These are phyloP conservation scores for Candida berthetii DNA, from an alignment of 805 yeast genomes.

Conservation along the genomic window DNA sequence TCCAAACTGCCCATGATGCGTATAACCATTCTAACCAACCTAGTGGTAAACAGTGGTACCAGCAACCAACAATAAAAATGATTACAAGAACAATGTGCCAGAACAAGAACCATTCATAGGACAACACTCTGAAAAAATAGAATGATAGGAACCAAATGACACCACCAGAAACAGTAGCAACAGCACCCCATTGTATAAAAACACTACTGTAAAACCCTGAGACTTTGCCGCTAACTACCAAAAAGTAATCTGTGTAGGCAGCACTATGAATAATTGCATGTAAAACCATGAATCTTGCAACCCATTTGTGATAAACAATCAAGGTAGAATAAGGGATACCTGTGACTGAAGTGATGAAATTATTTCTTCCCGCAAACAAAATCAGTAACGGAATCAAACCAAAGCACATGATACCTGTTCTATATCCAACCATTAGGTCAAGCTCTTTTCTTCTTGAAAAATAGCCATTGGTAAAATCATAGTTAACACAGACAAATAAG, in stretches of 20 bases:
- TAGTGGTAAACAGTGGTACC: constrained; percentile 48
- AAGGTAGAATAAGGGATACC: constrained; percentile 62
- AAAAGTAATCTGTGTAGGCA: constrained; percentile 12
- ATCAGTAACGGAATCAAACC: constrained; percentile 45
- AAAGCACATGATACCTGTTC: constrained; percentile 21
- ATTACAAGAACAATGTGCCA: constrained; percentile 53
- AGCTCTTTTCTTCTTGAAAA: constrained; percentile 20
- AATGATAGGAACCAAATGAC: constrained; percentile 36
- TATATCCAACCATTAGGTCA: constrained; percentile 19
- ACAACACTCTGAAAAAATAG: constrained; percentile 42
- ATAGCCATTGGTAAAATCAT: constrained; percentile 1
- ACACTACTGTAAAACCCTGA: constrained; percentile 10
- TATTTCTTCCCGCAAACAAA: constrained; percentile 68
- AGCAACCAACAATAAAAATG: constrained; percentile 45
- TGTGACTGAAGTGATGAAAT: constrained; percentile 50
- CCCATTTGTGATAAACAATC: constrained; percentile 62
- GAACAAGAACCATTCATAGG: constrained; percentile 57
- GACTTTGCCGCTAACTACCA: constrained; percentile 13
- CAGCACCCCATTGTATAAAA: constrained; percentile 27
- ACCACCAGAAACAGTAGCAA: constrained; percentile 21
- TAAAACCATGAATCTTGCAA: constrained; percentile 34
- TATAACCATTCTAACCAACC: constrained; percentile 39
- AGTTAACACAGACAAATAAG: constrained; percentile 7
- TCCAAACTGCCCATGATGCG: constrained; percentile 30
- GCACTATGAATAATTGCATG: constrained; percentile 16